A percentile compares a stretch with the other conserved stretches of the same genome.
Conservation (phyloP, 2,329 filamentous ascomycete genomes). For the Botrytis paeoniae region DNA sequence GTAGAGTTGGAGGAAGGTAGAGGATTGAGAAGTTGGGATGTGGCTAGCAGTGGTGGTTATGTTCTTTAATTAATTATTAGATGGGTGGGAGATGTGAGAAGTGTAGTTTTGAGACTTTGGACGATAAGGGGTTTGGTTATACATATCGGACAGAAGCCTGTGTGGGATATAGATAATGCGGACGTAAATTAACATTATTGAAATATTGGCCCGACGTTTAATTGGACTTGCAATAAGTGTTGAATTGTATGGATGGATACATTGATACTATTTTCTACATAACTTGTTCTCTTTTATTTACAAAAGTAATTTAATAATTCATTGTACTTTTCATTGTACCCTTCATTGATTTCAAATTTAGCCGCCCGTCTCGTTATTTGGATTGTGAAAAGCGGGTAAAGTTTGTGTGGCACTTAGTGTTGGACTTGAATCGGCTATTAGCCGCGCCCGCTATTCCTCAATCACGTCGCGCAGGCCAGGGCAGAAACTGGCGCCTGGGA, state of each 20-base stretch:
- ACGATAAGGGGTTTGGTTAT: neutral
- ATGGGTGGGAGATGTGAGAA: neutral
- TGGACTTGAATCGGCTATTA: neutral
- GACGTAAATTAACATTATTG: neutral
- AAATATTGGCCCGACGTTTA: neutral
- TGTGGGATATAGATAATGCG: neutral
- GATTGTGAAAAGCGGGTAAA: neutral
- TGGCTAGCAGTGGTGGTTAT: constrained; percentile 56
- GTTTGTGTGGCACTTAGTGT: neutral
- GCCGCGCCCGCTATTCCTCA: neutral
- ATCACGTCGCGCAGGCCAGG: neutral
- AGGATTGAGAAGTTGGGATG: constrained; percentile 78
- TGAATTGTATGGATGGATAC: neutral
- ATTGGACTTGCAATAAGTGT: neutral
- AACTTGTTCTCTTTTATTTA: neutral
- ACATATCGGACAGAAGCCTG: neutral
- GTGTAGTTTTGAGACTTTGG: neutral
- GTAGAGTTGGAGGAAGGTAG: constrained; percentile 87
- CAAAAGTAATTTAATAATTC: neutral
- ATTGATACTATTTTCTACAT: neutral
- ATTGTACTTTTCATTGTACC: neutral
- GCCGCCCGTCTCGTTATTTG: neutral
- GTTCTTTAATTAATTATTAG: constrained; percentile 9
- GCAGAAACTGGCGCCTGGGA: neutral
- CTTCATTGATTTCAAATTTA: neutral